Evolutionary conservation across 352 stramenopile species (phyloP).

Genomic region (Globisporangium nunn): DNA sequence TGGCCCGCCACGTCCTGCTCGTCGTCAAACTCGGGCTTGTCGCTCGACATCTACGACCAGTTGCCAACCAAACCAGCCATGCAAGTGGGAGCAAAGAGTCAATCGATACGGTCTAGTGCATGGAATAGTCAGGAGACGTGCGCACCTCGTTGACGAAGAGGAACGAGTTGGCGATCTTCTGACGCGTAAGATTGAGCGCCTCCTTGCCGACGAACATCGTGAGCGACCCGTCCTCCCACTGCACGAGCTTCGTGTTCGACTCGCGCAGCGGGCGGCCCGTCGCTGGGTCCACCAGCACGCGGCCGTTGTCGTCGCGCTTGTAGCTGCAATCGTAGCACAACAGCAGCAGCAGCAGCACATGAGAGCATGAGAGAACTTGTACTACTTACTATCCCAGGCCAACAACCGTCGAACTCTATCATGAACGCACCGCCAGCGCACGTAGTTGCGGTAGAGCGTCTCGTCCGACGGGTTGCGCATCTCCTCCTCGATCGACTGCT

Average conservation of each 20-base stretch:
- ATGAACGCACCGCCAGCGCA: conserved; percentile 56
- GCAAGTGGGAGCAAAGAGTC: too few species aligned
- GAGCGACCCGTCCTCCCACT: conserved; percentile 82
- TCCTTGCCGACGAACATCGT: conserved; percentile 85
- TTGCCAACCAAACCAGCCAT: background rate
- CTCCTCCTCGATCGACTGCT: conserved; percentile 64
- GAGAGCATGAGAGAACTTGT: background rate
- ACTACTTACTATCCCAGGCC: background rate
- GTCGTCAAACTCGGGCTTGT: conserved; percentile 56
- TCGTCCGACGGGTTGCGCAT: conserved; percentile 82
- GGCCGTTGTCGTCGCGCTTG: conserved; percentile 51
- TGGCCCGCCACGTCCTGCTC: conserved; percentile 52
- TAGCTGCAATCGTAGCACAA: conserved; percentile 16
- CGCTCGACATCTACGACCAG: conserved; percentile 37
- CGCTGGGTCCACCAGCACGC: conserved; percentile 53
- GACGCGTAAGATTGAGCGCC: conserved; percentile 68
- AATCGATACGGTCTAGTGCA: too few species aligned
- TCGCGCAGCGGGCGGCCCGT: conserved; percentile 57
- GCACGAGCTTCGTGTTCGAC: conserved; percentile 77
- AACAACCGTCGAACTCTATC: background rate
- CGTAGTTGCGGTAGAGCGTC: conserved; percentile 82
- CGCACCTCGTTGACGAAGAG: conserved; percentile 67
- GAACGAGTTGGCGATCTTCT: conserved; percentile 86
- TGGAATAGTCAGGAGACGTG: background rate
- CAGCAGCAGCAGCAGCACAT: background rate